Evolutionary conservation across 345 rosid genomes (phyloP).

Genomic region (Moricandia moricandioides): DNA sequence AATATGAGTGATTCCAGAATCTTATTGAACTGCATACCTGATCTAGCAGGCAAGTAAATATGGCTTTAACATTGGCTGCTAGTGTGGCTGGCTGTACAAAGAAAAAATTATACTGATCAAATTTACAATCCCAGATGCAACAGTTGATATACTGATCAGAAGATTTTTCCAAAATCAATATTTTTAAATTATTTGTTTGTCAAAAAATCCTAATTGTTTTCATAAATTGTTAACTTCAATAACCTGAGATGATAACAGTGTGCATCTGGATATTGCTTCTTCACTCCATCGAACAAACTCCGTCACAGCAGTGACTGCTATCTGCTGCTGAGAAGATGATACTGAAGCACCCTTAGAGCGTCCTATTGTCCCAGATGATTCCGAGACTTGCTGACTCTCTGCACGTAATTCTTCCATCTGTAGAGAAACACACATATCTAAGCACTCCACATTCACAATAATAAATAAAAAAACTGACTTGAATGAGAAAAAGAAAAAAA

Average conservation of each 20-base stretch:
- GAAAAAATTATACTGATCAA: conserved; percentile 13
- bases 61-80: conserved; percentile 80
- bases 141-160: not conserved
- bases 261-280: conserved; percentile 95
- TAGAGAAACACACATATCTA: conserved; percentile 27
- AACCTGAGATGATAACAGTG: conserved; percentile 85
- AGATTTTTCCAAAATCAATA: not conserved
- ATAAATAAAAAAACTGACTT: conserved; percentile 17
- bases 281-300: conserved; percentile 98
- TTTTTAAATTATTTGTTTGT: not conserved
- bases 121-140: conserved; percentile 11
- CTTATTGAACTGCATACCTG: conserved; percentile 59
- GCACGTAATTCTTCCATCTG: conserved; percentile 94
- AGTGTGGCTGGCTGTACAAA: conserved; percentile 71
- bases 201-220: not conserved
- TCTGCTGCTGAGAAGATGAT: conserved; percentile 77
- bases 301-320: conserved; percentile 93
- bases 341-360: conserved; percentile 89
- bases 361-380: conserved; percentile 85
- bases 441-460: not conserved
- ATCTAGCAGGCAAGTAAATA: conserved; percentile 84
- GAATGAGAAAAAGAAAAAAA: conserved; percentile 2
- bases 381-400: conserved; percentile 69
- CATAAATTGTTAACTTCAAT: conserved; percentile 16
- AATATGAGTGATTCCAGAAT: conserved; percentile 22